Conservation (phyloP, 352 stramenopile species). For the Pythium monospermum region DNA sequence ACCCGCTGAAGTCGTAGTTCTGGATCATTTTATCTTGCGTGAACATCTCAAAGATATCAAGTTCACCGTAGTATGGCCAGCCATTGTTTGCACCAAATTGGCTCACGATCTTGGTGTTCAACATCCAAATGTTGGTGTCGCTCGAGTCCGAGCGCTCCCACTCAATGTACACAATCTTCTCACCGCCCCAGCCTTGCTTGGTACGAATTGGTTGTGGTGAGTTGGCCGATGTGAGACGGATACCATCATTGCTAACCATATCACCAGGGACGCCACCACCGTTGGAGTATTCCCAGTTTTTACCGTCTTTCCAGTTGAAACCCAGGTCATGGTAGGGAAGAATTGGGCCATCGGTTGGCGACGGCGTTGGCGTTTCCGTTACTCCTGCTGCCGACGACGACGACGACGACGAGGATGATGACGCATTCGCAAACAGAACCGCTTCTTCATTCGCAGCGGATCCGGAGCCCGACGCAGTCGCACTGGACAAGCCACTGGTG, state of each 20-base stretch:
- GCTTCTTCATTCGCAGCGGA: neutral
- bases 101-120: conserved; percentile 65
- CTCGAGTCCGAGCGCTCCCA: conserved; percentile 57
- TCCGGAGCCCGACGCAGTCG: conserved; percentile 15
- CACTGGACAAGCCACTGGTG: conserved; percentile 8
- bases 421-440: neutral
- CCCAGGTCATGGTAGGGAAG: conserved; percentile 47
- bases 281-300: conserved; percentile 59
- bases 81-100: conserved; percentile 55
- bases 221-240: conserved; percentile 49
- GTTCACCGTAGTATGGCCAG: conserved; percentile 72
- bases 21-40: conserved; percentile 43
- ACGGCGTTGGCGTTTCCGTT: conserved; percentile 3
- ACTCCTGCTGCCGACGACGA: conserved; percentile 18
- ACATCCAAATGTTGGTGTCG: conserved; percentile 84
- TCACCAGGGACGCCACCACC: conserved; percentile 25
- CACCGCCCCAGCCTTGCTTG: conserved; percentile 51
- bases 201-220: conserved; percentile 56
- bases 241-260: conserved; percentile 46
- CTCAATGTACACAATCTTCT: conserved; percentile 70
- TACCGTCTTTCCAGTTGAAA: conserved; percentile 62
- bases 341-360: conserved; percentile 23
- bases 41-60: conserved; percentile 85
- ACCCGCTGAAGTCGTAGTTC: conserved; percentile 48
- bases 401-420: conserved; percentile 8